Evolutionary conservation across 805 yeast species (phyloP).

Genomic region (Candida glaebosa): DNA sequence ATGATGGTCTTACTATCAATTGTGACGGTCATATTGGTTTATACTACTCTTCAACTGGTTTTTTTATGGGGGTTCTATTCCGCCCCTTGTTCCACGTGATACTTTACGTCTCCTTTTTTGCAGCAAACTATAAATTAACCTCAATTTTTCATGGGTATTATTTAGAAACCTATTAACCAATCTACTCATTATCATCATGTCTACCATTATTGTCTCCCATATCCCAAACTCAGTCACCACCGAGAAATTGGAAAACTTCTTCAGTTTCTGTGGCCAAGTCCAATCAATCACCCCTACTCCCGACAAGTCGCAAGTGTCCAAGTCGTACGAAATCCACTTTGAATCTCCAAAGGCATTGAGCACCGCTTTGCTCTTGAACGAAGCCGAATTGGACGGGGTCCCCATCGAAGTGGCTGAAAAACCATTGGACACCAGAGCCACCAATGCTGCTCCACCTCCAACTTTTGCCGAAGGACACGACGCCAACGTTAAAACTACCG

Average conservation of each 20-base stretch:
- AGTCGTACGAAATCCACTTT: conserved; percentile 50
- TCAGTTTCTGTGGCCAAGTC: conserved; percentile 67
- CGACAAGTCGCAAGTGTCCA: conserved; percentile 21
- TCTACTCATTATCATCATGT: conserved; percentile 23
- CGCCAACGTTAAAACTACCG: conserved; percentile 12
- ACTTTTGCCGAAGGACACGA: conserved; percentile 11
- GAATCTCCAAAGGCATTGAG: conserved; percentile 57
- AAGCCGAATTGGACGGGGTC: conserved; percentile 66
- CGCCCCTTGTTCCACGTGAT: too few species aligned
- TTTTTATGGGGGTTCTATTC: too few species aligned
- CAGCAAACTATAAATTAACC: too few species aligned
- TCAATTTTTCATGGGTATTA: too few species aligned
- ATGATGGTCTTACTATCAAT: too few species aligned
- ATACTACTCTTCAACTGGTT: too few species aligned
- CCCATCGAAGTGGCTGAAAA: conserved; percentile 46
- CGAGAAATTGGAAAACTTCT: conserved; percentile 59
- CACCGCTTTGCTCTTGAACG: conserved; percentile 68
- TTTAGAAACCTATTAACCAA: too few species aligned
- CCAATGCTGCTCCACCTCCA: conserved; percentile 13
- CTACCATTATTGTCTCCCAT: conserved; percentile 52
- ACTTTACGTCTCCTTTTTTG: too few species aligned
- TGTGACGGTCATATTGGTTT: too few species aligned
- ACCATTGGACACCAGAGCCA: conserved; percentile 9
- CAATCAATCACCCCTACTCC: conserved; percentile 30
- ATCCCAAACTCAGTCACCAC: conserved; percentile 49